Base-by-base conservation (phyloP, 768 basidiomycete genomes). In the Zangia roseola region DNA sequence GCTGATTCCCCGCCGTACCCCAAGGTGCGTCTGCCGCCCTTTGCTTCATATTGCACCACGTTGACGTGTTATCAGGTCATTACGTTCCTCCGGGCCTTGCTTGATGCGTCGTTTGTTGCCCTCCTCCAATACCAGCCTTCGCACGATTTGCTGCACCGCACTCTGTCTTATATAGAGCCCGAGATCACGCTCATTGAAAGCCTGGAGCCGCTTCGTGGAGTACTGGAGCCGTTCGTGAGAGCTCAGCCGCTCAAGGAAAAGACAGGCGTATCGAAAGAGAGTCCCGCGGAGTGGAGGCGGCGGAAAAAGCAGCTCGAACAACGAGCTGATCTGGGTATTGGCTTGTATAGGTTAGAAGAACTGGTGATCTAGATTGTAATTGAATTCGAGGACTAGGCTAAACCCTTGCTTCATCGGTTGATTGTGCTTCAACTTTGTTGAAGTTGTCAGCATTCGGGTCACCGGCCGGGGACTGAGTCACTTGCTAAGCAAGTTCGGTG, bases 341-440 rank as follows among this genome's bases (percentile, higher is more conserved):
- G 86, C 19, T 57, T 82, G 55, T 90, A 91, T 66, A 82, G 80
- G 65, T 60, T 91, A 51, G 88, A 91, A 56, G 84, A 88, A 57
- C 71, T 91, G 54, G 69, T 76, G 28, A 64, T 88, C 50, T 86
- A 70, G 37, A 40, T 9, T 31, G 10, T 14, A 31, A 31, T 7
- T 31, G n/a, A n/a, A n/a, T n/a, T n/a, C n/a, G n/a, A n/a, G n/a
- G n/a, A n/a, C n/a, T n/a, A n/a, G n/a, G n/a, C n/a, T n/a, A n/a
- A n/a, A n/a, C n/a, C n/a, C n/a, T n/a, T n/a, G n/a, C n/a, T n/a
- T n/a, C n/a, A n/a, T n/a, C n/a, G n/a, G n/a, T n/a, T n/a, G n/a
- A n/a, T n/a, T n/a, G n/a, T n/a, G n/a, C n/a, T n/a, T n/a, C n/a
- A n/a, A n/a, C n/a, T n/a, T n/a, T n/a, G n/a, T n/a, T n/a, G n/a